Conservation (phyloP, 2,329 filamentous ascomycete species). For the Lizonia empirigonia region DNA sequence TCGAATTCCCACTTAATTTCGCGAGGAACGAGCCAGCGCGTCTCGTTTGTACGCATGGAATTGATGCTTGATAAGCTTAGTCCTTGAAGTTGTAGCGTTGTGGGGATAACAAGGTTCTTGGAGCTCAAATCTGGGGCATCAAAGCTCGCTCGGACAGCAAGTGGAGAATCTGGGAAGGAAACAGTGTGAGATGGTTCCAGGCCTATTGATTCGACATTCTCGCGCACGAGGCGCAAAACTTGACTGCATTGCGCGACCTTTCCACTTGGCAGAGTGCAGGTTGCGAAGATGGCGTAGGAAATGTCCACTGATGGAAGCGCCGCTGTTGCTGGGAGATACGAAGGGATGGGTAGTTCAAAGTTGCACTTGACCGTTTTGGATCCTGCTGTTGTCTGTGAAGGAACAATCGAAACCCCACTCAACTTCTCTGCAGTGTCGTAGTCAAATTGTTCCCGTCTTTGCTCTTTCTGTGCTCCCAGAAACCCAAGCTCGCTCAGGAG, state of each 20-base stretch:
- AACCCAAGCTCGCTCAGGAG: slow-evolving; percentile 12
- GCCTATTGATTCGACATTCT: not conserved
- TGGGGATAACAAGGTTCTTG: not conserved
- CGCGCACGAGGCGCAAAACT: slow-evolving; percentile 1
- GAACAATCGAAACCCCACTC: not conserved
- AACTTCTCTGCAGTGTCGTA: slow-evolving; percentile 11
- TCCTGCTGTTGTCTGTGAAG: not conserved
- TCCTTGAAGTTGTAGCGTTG: slow-evolving; percentile 7
- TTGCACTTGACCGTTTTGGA: slow-evolving; percentile 4
- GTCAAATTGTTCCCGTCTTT: slow-evolving; percentile 2
- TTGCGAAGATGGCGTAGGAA: slow-evolving; percentile 10
- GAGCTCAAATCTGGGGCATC: not conserved
- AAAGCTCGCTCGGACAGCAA: slow-evolving; percentile 10
- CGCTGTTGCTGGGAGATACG: slow-evolving; percentile 7
- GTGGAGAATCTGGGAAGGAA: slow-evolving; percentile 10
- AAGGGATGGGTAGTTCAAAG: slow-evolving; percentile 5
- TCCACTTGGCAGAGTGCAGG: not conserved
- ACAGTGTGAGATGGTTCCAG: slow-evolving; percentile 13
- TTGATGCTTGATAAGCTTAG: slow-evolving; percentile 1
- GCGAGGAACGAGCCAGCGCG: slow-evolving; percentile 10
- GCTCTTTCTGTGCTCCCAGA: slow-evolving; percentile 7
- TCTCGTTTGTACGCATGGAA: slow-evolving; percentile 11
- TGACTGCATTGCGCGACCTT: not conserved
- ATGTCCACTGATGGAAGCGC: slow-evolving; percentile 6
- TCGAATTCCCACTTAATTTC: slow-evolving; percentile 13